Base-by-base conservation (phyloP, 2,329 filamentous ascomycete genomes). In the Rutstroemia sp. region DNA sequence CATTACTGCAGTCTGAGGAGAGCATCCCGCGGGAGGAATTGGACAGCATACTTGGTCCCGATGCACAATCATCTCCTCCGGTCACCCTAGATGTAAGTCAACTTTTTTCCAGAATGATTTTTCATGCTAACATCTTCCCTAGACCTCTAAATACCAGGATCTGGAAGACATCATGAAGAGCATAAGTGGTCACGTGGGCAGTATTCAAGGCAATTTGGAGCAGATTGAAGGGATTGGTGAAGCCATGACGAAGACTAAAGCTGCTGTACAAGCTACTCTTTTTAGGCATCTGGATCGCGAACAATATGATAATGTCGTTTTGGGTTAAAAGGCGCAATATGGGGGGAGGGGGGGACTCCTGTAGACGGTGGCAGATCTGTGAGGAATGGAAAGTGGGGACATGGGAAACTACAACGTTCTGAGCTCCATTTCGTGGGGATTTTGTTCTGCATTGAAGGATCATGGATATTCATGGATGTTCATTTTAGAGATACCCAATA, bases 101-200 rank as follows among this genome's bases (percentile, higher is more conserved):
- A 19, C 30, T 38, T 45, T 10, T n/a, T 55, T 38, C 16, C 19
- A 12, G 18, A 10, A 14, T 50, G 14, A 5, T 3, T 30, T 27
- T 37, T 19, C 27, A 39, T 47, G 27, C 64, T 67, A 60, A 67
- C 27, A n/a, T 37, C 30, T 9, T 48, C 39, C 42, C 21, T 41
- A 68, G 64, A 49, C 59, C 21, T 58, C 56, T 18, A 59, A 64
- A 27, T 67, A 70, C 50, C 62, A 65, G n/a, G 58, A 65, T 58
- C 53, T 70, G 1, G 48, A 61, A 27, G 58, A 56, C 8, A 57
- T 71, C 49, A 48, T 65, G 10, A 54, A 65, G 21, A 62, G 66
- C 4, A 49, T 71, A 7, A 52, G 60, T 42, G 63, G 63, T 59
- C 69, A 71, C 58, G 61, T 71, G 58, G 67, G 65, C 37, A 69